Base-by-base conservation (phyloP, 768 basidiomycete genomes). In the Pisolithus microcarpus region DNA sequence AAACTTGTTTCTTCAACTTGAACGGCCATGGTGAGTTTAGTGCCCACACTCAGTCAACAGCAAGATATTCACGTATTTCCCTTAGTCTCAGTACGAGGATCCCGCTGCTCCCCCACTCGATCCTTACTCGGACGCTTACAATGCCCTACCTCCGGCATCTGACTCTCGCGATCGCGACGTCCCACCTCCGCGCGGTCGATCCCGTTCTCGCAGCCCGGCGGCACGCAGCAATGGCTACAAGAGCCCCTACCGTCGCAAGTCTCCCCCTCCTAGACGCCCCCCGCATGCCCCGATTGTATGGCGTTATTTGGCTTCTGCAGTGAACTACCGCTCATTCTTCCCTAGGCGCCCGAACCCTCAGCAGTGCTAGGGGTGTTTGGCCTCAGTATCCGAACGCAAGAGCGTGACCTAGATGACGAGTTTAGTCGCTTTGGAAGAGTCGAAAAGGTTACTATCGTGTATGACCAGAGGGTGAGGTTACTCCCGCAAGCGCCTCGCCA, bases 331-430 rank as follows among this genome's bases (percentile, higher is more conserved):
- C 72, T 77, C 55, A 79, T 65, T 63, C 65, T 56, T 67, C 75
- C 74, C 78, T 26, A 91, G 88, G 87, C 86, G 58, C 90, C 91
- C 45, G 86, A 85, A 66, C 88, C 92, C 19, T 85, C 87, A 59
- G 84, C 78, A 54, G 92, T 95, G 30, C 77, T 99, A 54, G 95
- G 95, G 52, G 92, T 97, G n/a, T 99, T 98, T 58, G 95, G 95
- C n/a, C 72, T 98, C 38, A 94, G 91, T 60, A 95, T 99, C 51
- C 82, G 94, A 49, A 97, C 95, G 4, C 80, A 84, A 49, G 95
- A 99, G 64, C 81, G 88, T 38, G 95, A 98, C 65, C 74, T 99
- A 44, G 91, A 97, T 57, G 90, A 95, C 57, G 93, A 96, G 68
- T 98, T 99, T 59, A 81, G 74, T 59, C 80, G 90, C 44, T 88